phyloP scores from a whole-genome alignment of 139 green algal species.

The Haematococcus lacustris region DNA sequence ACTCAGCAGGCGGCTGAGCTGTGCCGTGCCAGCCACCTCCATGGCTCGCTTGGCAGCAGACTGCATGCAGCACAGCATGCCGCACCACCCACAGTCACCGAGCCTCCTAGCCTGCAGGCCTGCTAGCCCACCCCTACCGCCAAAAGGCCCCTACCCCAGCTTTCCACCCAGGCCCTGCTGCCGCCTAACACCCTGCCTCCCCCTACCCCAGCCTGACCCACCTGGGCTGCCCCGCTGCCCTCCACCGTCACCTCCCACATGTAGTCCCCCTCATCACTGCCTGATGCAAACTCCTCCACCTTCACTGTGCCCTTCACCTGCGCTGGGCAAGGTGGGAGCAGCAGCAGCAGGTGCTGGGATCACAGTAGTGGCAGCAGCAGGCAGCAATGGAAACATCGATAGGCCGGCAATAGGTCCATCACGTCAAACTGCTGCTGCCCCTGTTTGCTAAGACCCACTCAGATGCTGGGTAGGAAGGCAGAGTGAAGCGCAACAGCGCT shows the following conservation, averaged over 20 bases:
- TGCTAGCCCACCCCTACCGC: neutral
- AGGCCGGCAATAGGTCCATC: no score
- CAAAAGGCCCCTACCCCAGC: neutral
- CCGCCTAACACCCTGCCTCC: neutral
- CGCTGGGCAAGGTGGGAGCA: neutral
- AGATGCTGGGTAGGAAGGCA: no score
- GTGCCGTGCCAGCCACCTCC: neutral
- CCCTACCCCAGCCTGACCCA: neutral
- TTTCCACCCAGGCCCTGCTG: neutral
- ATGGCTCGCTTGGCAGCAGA: neutral
- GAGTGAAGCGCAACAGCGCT: no score
- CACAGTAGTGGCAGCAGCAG: conserved; percentile 1
- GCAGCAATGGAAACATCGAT: conserved; percentile 3
- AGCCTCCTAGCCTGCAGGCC: neutral
- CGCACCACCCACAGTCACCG: neutral
- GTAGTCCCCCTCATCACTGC: neutral
- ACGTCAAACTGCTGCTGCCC: no score
- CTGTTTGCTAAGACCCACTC: no score
- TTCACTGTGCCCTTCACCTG: conserved; percentile 47
- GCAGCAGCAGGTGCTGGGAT: neutral
- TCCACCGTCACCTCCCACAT: neutral
- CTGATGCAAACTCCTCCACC: conserved; percentile 48
- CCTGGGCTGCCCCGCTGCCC: neutral
- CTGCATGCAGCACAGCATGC: neutral
- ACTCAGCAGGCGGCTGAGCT: no score